Evolutionary conservation across 169 alveolate genomes (phyloP), one percentile per base, ranked within the genome.

Genomic region (Plasmodium cynomolgi): DNA sequence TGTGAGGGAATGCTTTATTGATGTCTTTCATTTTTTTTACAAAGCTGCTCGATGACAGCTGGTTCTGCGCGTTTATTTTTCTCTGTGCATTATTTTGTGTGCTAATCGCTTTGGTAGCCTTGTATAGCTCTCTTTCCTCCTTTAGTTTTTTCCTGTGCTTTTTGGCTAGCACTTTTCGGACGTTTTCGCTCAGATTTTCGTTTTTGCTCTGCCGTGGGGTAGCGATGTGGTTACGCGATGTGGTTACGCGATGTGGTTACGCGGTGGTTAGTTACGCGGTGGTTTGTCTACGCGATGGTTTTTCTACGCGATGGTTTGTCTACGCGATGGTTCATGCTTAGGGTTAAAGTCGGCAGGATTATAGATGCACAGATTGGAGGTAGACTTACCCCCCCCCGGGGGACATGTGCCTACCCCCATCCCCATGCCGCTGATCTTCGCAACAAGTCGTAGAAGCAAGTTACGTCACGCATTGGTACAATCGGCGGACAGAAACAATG

Each of bases 1-100:
- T 50, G 17, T 85, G 93, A 29, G 93, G 93, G 17, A 85, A 77
- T 50, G 93, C 29, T 50, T 85, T 85, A 26, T 85, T 85, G 3
- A 85, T 85, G 15, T 85, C 68, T 85, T 85, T 85, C 29, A 85
- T 74, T 85, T 74, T 72, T n/a, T 26, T 23, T 31, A 85, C 84
- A 50, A 85, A 85, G 39, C 93, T 74, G 29, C 58, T 74, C 9
- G 93, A 85, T 1, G 93, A 47, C 15, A 73, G 37, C 41, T 85
- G 93, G 23, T 85, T 85, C 29, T 85, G 93, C 9, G 93, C 93
- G 58, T 73, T 85, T 2, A 85, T 85, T 74, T 85, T 85, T 44
- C 93, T 47, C 20, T 73, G 74, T 5, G 68, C 81, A 41, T 85
- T 85, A 50, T 85, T 85, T 50, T 85, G 93, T 1, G 81, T 44